Conservation (phyloP, 139 green algal species). For the Eudorina sp. region DNA sequence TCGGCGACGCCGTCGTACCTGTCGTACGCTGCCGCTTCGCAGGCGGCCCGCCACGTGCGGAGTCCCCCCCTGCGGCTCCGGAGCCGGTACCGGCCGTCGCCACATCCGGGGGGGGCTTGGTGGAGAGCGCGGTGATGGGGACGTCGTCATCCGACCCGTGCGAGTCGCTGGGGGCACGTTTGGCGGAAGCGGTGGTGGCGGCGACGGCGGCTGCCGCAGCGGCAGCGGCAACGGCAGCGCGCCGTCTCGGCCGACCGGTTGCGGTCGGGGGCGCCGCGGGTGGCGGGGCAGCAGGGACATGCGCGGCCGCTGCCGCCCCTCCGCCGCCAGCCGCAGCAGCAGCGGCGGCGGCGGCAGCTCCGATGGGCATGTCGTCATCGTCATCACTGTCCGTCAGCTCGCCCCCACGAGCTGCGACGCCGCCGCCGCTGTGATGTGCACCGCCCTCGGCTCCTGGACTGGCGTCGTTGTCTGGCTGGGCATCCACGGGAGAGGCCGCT, state of each 20-base stretch:
- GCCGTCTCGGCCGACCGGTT: background rate
- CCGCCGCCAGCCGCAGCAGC: background rate
- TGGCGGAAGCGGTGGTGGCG: background rate
- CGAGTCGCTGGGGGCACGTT: conserved; percentile 1
- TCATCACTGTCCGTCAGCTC: background rate
- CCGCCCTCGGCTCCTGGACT: background rate
- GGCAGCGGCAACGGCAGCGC: background rate
- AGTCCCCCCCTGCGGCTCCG: too few relatives aligned
- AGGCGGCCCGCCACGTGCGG: background rate
- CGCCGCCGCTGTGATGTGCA: background rate
- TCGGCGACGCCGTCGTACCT: background rate
- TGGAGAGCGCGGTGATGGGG: conserved; percentile 24
- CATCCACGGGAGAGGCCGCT: too few relatives aligned
- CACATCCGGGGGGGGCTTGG: background rate
- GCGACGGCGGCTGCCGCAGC: background rate
- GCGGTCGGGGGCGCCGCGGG: background rate
- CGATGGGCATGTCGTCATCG: conserved; percentile 30
- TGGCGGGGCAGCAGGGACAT: background rate
- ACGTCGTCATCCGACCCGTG: conserved; percentile 27
- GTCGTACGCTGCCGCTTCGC: conserved; percentile 32
- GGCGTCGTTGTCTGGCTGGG: background rate
- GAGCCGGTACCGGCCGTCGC: too few relatives aligned
- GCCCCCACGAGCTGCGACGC: background rate
- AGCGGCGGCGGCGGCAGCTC: conserved; percentile 5
- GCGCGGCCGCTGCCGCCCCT: background rate